Conservation (phyloP, 306 rosid species). For the Acacia acuminata region DNA sequence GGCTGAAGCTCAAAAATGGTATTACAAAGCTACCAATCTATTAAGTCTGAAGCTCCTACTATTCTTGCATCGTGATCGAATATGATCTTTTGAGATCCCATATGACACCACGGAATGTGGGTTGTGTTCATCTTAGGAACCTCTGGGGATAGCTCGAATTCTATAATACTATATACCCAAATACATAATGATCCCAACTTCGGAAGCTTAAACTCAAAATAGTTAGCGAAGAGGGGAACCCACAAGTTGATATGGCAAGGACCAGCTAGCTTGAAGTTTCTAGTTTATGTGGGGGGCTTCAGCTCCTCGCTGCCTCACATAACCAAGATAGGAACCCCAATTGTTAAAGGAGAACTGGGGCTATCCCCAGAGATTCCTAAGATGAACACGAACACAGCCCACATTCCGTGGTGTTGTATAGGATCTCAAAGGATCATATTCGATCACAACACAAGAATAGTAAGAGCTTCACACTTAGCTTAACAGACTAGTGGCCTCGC, state of each 20-base stretch:
- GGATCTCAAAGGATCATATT: neutral
- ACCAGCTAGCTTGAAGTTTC: too few species aligned
- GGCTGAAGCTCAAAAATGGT: neutral
- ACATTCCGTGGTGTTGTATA: neutral
- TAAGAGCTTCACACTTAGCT: neutral
- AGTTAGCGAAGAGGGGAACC: too few species aligned
- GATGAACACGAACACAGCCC: neutral
- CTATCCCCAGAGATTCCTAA: neutral
- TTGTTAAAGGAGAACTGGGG: neutral
- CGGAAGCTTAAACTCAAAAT: too few species aligned
- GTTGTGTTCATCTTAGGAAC: neutral
- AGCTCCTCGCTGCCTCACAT: too few species aligned
- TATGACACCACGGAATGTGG: neutral
- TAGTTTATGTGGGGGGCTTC: too few species aligned
- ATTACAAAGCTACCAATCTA: neutral
- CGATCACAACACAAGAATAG: neutral
- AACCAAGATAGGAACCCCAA: too few species aligned
- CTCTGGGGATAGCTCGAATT: neutral
- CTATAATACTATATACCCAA: neutral
- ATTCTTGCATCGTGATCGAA: neutral
- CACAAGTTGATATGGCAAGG: too few species aligned
- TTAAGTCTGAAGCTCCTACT: neutral
- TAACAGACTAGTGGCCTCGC: neutral
- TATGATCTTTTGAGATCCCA: neutral
- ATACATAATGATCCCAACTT: too few species aligned